Base-by-base conservation (phyloP, 345 rosid species). In the Melastoma malabathricum region DNA sequence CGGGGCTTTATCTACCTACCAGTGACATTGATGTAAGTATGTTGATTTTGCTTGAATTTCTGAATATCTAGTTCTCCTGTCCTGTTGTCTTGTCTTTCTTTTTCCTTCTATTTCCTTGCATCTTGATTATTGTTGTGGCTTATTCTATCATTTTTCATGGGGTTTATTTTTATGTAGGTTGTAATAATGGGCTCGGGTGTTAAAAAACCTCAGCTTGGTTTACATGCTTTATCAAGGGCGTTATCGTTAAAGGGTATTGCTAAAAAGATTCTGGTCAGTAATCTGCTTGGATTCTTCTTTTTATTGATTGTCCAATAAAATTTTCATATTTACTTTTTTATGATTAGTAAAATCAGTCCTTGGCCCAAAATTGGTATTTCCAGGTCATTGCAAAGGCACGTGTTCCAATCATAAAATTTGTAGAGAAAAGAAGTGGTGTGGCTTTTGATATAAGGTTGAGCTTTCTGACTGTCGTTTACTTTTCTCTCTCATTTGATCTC, bases 311-410 rank as follows among this genome's bases (percentile, higher is more conserved):
- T 34, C 41, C 41, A 34, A 34, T 34, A 34, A 34, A 34, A 34
- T 2, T 34, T 34, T 9, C 41, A 34, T 12, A 2, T 22, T 2
- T 22, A 4, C 25, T 2, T 22, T 22, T 22, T 22, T 22, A 34
- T 34, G 41, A 10, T 34, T 34, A 12, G 41, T 34, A 34, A 12
- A 34, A 34, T 34, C 12, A 9, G 41, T 34, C 10, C 6, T 34
- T 9, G 9, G 41, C 41, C 41, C 12, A 1, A 12, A 34, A 34
- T 34, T 8, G 41, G 41, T 34, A 25, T 45, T 64, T 48, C 59
- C 64, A 87, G 96, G 96, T 92, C 52, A 86, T 92, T 63, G 95
- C 79, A 23, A 82, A 77, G 65, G 98, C 98, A 25, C 93, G 98
- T 23, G 93, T 92, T 47, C 98, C 98, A 14, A 92, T 92, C 60